These are phyloP conservation scores for Penicillium italicum DNA, from an alignment of 2,329 filamentous ascomycete species.

Conservation along the genomic window DNA sequence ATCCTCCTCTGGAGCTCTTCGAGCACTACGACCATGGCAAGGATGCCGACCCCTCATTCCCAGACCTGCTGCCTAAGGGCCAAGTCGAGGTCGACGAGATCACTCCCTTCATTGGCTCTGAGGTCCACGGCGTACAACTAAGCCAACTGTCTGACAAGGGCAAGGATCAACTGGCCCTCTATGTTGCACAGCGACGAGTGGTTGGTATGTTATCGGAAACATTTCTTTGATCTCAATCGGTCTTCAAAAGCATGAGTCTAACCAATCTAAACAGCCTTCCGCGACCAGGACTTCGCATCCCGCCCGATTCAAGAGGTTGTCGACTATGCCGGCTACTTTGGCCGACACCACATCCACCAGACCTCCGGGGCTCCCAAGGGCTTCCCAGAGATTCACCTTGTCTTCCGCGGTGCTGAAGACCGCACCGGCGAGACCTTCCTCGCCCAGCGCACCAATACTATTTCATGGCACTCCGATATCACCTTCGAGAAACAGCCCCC, in stretches of 20 bases:
- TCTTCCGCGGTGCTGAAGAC: conserved; percentile 68
- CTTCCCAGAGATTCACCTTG: conserved; percentile 71
- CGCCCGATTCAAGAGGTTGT: conserved; percentile 67
- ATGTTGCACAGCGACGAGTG: conserved; percentile 56
- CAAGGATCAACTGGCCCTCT: conserved; percentile 68
- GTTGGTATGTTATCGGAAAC: conserved; percentile 49
- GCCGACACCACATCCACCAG: conserved; percentile 76
- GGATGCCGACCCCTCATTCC: conserved; percentile 66
- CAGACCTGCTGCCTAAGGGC: conserved; percentile 59
- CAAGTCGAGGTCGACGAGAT: conserved; percentile 54
- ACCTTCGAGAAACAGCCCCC: conserved; percentile 86
- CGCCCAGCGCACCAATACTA: conserved; percentile 67
- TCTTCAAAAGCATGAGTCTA: background rate
- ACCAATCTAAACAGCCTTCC: conserved; percentile 53
- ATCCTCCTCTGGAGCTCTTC: conserved; percentile 63
- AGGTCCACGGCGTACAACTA: conserved; percentile 68
- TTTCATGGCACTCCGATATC: conserved; percentile 87
- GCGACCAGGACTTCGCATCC: conserved; percentile 68
- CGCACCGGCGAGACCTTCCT: conserved; percentile 61
- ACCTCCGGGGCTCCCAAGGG: conserved; percentile 71
- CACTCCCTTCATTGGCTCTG: conserved; percentile 70
- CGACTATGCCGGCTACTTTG: conserved; percentile 70
- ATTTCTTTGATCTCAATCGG: background rate
- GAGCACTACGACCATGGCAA: conserved; percentile 72
- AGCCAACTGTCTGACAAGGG: conserved; percentile 63